A percentile compares a stretch with the other conserved stretches of the same genome.
Conservation (phyloP, 2,329 filamentous ascomycete species). For the Phialemonium atrogriseum region DNA sequence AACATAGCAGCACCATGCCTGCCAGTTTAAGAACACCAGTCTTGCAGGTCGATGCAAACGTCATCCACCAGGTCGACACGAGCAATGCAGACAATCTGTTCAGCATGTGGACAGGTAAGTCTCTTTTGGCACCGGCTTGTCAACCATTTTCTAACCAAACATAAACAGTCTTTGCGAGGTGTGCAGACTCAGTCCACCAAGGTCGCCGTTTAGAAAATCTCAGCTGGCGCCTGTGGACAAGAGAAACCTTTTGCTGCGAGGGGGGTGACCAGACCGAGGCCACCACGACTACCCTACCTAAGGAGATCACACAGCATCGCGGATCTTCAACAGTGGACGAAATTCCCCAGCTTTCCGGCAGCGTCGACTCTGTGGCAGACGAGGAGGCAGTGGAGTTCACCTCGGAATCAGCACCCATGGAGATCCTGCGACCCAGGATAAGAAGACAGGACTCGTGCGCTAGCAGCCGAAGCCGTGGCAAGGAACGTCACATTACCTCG, state of each 20-base stretch:
- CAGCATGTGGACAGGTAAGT: conserved; percentile 89
- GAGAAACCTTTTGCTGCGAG: conserved; percentile 85
- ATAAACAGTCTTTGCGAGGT: conserved; percentile 76
- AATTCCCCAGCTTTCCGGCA: conserved; percentile 66
- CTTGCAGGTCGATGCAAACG: conserved; percentile 81
- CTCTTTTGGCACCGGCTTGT: conserved; percentile 5
- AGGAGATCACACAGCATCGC: conserved; percentile 31
- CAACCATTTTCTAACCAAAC: conserved; percentile 20
- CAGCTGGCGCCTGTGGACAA: conserved; percentile 91
- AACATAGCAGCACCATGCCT: conserved; percentile 55
- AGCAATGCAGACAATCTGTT: conserved; percentile 87
- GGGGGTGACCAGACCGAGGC: conserved; percentile 44
- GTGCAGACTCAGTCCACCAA: conserved; percentile 88
- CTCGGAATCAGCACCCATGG: conserved; percentile 43
- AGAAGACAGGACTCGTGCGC: conserved; percentile 63
- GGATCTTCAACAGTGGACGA: conserved; percentile 36
- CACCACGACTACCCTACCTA: conserved; percentile 34
- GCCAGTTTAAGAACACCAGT: conserved; percentile 76
- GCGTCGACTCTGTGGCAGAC: conserved; percentile 65
- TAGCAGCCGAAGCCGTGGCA: conserved; percentile 62
- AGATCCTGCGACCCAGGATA: conserved; percentile 59
- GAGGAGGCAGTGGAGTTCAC: conserved; percentile 56
- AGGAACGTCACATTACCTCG: conserved; percentile 85
- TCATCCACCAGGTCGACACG: conserved; percentile 92
- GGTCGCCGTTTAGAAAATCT: conserved; percentile 89